A percentile compares a stretch with the other conserved stretches of the same genome.
These are phyloP conservation scores for Stipa capillata DNA, from an alignment of 176 grass and related monocot species.

Conservation along the genomic window DNA sequence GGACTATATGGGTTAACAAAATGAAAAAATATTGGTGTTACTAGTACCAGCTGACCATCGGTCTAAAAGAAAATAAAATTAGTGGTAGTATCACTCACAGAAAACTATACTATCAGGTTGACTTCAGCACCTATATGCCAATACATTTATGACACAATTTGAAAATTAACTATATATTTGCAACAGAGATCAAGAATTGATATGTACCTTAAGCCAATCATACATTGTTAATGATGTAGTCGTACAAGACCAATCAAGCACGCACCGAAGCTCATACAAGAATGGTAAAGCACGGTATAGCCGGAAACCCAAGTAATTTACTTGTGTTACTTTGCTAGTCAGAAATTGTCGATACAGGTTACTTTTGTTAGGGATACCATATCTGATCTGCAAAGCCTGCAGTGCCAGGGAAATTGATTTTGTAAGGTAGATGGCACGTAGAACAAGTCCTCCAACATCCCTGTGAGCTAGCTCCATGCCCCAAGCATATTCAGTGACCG, in stretches of 20 bases:
- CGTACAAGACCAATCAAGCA: constrained; percentile 98
- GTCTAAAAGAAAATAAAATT: not conserved
- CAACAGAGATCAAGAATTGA: not conserved
- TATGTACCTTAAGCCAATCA: constrained; percentile 94
- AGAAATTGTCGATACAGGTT: constrained; percentile 94
- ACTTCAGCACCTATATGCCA: not conserved
- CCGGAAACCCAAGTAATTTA: constrained; percentile 86
- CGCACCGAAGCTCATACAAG: constrained; percentile 92
- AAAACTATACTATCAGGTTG: not conserved
- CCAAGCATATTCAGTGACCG: constrained; percentile 95
- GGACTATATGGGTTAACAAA: not conserved
- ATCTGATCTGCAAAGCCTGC: constrained; percentile 88
- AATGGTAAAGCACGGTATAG: constrained; percentile 90
- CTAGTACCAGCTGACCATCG: not conserved
- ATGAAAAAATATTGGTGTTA: not conserved
- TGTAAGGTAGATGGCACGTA: constrained; percentile 92
- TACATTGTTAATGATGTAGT: constrained; percentile 98
- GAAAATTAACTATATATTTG: not conserved
- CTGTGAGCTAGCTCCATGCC: constrained; percentile 73
- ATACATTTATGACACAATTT: not conserved
- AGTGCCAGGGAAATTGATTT: constrained; percentile 86
- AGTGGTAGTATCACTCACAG: not conserved
- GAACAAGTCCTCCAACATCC: constrained; percentile 65
- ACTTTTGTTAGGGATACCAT: constrained; percentile 92
- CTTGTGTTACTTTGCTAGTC: constrained; percentile 94